Percentiles rank a stretch among this genome's conserved stretches.
phyloP scores from a whole-genome alignment of 2,329 filamentous ascomycete genomes.

The Pseudogymnoascus pannorum region DNA sequence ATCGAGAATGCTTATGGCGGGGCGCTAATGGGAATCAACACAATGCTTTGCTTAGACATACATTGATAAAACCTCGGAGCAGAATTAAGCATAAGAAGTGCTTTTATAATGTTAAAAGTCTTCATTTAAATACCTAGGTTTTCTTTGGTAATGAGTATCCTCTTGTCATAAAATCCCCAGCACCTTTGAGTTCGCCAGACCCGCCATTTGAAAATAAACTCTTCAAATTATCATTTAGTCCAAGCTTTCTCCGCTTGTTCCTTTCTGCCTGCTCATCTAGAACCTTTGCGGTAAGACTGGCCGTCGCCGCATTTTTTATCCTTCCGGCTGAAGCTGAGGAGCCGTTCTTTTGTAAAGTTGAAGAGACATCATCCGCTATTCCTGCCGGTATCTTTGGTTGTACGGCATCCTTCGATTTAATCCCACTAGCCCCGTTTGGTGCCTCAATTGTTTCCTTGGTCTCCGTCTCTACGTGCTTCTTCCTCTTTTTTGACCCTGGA shows the following conservation, averaged over 20 bases:
- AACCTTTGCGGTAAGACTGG: constrained; percentile 77
- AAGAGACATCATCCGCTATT: constrained; percentile 22
- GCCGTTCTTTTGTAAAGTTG: constrained; percentile 22
- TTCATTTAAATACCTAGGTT: constrained; percentile 22
- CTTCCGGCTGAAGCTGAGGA: constrained; percentile 39
- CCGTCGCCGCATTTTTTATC: constrained; percentile 85
- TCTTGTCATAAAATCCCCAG: constrained; percentile 49
- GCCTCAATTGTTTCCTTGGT: constrained; percentile 23
- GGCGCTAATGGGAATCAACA: neutral
- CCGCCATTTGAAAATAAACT: constrained; percentile 43
- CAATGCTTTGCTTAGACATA: neutral
- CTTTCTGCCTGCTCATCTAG: constrained; percentile 77
- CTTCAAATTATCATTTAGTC: constrained; percentile 46
- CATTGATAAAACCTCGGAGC: neutral
- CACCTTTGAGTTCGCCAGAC: constrained; percentile 34
- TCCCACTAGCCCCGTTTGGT: constrained; percentile 27
- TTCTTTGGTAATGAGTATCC: constrained; percentile 45
- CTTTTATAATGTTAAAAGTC: neutral
- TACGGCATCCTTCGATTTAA: constrained; percentile 20
- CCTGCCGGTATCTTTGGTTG: constrained; percentile 20
- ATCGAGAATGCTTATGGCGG: neutral
- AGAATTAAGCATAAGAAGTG: neutral
- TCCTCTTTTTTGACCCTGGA: constrained; percentile 63
- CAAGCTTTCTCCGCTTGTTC: constrained; percentile 71
- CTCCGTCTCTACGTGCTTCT: constrained; percentile 49